These are phyloP conservation scores for Penium margaritaceum DNA, from an alignment of 139 green algal species.

Conservation along the genomic window DNA sequence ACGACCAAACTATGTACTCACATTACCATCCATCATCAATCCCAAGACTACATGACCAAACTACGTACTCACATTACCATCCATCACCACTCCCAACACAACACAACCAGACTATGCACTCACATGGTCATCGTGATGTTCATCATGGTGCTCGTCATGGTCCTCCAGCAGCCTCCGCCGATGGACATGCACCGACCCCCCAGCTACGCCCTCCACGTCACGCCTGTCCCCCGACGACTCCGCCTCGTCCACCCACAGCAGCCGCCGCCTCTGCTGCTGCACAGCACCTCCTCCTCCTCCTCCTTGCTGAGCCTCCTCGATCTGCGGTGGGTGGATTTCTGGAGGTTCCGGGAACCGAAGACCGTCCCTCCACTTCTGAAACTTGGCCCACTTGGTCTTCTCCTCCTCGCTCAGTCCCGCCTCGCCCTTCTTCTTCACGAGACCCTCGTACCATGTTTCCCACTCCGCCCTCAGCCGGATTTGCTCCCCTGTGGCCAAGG, in stretches of 20 bases:
- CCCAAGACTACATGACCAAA: neutral
- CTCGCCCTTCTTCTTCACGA: too few species aligned
- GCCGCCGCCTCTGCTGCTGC: too few species aligned
- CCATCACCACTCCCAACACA: neutral
- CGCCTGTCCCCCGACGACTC: neutral
- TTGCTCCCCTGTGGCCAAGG: too few species aligned
- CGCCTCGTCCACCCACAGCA: conserved; percentile 4
- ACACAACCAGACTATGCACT: neutral
- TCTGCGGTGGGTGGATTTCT: too few species aligned
- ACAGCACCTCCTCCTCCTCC: too few species aligned
- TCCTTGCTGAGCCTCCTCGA: too few species aligned
- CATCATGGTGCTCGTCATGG: neutral
- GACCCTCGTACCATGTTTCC: too few species aligned
- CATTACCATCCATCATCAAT: neutral
- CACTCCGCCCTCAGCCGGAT: too few species aligned
- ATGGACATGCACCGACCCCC: conserved; percentile 1
- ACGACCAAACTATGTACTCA: neutral
- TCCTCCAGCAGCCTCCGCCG: conserved; percentile 12
- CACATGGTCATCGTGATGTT: neutral
- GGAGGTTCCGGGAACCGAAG: too few species aligned
- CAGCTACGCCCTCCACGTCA: neutral
- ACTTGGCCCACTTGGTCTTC: neutral
- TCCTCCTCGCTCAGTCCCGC: too few species aligned
- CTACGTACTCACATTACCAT: neutral
- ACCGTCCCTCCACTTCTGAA: too few species aligned